Evolutionary conservation across 805 yeast genomes (phyloP).

Genomic region (Kuraishia hungarica): DNA sequence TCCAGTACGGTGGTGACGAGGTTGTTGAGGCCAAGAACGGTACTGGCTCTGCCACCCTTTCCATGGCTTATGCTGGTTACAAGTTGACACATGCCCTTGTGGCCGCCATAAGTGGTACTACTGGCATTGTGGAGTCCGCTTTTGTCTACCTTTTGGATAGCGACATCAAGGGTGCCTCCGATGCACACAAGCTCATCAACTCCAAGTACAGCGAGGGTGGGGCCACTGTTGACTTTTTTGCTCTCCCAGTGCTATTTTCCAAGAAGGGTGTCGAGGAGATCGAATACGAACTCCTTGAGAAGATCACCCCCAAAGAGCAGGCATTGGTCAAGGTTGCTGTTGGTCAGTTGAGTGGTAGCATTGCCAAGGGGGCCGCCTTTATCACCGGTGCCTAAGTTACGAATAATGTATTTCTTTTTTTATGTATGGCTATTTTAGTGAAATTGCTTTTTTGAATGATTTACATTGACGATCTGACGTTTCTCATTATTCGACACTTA

Average conservation of each 20-base stretch:
- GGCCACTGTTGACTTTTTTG: constrained; percentile 35
- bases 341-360: constrained; percentile 44
- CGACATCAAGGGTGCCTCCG: constrained; percentile 40
- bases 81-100: constrained; percentile 58
- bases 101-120: constrained; percentile 48
- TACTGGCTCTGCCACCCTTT: constrained; percentile 87
- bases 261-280: constrained; percentile 48
- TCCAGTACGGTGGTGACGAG: constrained; percentile 96
- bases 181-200: constrained; percentile 31
- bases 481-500: too few relatives aligned
- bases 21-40: constrained; percentile 91
- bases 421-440: not conserved
- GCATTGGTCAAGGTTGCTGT: constrained; percentile 45
- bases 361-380: constrained; percentile 50
- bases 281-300: constrained; percentile 41
- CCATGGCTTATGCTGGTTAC: constrained; percentile 91
- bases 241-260: constrained; percentile 54
- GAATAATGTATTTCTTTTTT: not conserved
- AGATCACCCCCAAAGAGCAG: constrained; percentile 42
- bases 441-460: not conserved
- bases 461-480: not conserved
- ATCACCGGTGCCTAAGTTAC: constrained; percentile 17
- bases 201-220: constrained; percentile 24
- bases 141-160: constrained; percentile 44
- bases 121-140: constrained; percentile 57